Evolutionary conservation across 805 yeast species (phyloP).

Genomic region (Metschnikowia vanudenii): DNA sequence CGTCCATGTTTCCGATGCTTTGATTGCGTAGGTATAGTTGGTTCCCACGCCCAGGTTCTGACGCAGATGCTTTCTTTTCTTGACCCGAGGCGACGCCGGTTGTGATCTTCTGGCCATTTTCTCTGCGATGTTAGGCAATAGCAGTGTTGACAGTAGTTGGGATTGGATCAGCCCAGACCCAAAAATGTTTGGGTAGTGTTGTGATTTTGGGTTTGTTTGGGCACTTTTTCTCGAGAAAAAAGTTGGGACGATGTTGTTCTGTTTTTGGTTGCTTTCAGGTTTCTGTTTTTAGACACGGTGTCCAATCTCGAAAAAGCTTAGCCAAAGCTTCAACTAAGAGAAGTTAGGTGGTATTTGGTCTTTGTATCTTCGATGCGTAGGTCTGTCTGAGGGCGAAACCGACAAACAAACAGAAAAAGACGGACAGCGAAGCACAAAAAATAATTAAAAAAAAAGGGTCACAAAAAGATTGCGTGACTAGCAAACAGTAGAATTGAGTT

Average conservation of each 20-base stretch:
- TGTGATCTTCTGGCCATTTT: slow-evolving; percentile 13
- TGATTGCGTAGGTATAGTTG: slow-evolving; percentile 1
- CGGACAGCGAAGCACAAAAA: slow-evolving; percentile 4
- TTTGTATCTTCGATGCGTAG: not conserved
- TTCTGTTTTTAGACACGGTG: not conserved
- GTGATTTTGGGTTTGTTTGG: no score
- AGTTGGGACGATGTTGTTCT: no score
- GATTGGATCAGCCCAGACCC: no score
- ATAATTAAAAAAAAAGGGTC: not conserved
- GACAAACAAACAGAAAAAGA: not conserved
- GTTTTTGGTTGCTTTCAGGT: no score
- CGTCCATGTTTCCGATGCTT: slow-evolving; percentile 44
- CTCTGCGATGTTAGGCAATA: no score
- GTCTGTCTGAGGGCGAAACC: not conserved
- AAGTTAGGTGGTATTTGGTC: no score
- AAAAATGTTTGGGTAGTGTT: no score
- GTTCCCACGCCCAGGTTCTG: slow-evolving; percentile 2
- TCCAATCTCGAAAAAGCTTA: not conserved
- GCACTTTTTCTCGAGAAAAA: not conserved
- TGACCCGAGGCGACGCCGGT: slow-evolving; percentile 16
- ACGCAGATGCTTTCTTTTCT: slow-evolving; percentile 12
- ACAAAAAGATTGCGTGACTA: not conserved
- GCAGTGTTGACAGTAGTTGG: no score
- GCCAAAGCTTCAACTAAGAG: no score
- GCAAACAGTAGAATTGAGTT: not conserved